phyloP scores from a whole-genome alignment of 306 rosid genomes.

The Dalbergia oliveri region DNA sequence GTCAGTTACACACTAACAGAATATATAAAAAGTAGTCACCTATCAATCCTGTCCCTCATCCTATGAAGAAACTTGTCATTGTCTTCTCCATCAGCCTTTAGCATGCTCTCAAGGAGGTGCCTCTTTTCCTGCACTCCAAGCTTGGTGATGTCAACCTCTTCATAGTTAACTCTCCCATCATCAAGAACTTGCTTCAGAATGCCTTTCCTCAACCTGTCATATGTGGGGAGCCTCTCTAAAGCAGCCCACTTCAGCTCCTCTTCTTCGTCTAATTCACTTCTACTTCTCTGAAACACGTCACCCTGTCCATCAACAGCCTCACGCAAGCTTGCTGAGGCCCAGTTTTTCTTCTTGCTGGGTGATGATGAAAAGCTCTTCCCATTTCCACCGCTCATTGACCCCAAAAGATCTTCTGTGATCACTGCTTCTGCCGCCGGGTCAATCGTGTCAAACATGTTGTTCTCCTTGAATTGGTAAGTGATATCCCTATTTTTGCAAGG shows the following conservation, averaged over 20 bases:
- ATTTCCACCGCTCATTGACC: slow-evolving; percentile 41
- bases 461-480: neutral
- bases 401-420: slow-evolving; percentile 36
- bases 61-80: slow-evolving; percentile 69
- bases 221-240: slow-evolving; percentile 82
- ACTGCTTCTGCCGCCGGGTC: slow-evolving; percentile 35
- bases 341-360: slow-evolving; percentile 27
- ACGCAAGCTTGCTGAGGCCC: slow-evolving; percentile 39
- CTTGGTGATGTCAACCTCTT: slow-evolving; percentile 69
- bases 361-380: slow-evolving; percentile 47
- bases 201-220: slow-evolving; percentile 69
- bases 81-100: slow-evolving; percentile 70
- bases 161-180: slow-evolving; percentile 58
- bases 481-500: neutral
- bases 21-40: slow-evolving; percentile 18
- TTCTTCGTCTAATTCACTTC: slow-evolving; percentile 62
- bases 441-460: neutral
- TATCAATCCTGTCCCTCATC: slow-evolving; percentile 58
- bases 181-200: slow-evolving; percentile 70
- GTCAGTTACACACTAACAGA: neutral
- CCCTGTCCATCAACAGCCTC: slow-evolving; percentile 9
- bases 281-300: slow-evolving; percentile 48
- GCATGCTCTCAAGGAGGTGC: slow-evolving; percentile 61
- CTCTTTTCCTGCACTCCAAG: slow-evolving; percentile 69
- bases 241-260: slow-evolving; percentile 86